These are phyloP conservation scores for Coemansia sp. DNA, from an alignment of 192 early-diverging fungal species.

Conservation along the genomic window DNA sequence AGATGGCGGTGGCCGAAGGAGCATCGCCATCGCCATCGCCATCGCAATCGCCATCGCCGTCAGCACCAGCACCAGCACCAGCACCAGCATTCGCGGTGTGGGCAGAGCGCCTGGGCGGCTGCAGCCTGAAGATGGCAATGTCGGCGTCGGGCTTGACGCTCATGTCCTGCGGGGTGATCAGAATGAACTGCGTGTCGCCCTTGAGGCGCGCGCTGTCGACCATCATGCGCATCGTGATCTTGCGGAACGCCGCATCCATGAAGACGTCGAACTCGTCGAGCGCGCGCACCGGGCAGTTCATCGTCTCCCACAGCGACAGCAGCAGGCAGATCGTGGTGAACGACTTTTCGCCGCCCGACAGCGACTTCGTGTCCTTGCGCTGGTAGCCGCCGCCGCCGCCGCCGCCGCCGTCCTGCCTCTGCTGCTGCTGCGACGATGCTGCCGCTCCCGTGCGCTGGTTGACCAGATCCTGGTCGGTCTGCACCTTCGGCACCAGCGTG, in stretches of 20 bases:
- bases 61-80: too few species aligned
- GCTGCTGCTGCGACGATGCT: conserved; percentile 3
- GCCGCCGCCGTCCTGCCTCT: conserved; percentile 8
- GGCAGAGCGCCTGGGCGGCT: conserved; percentile 51
- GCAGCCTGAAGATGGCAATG: conserved; percentile 57
- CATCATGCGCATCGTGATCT: conserved; percentile 86
- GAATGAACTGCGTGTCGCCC: conserved; percentile 83
- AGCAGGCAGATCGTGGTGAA: conserved; percentile 94
- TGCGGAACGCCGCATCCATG: conserved; percentile 97
- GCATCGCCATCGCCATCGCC: too few species aligned
- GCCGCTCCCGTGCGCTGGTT: conserved; percentile 14
- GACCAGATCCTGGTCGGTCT: conserved; percentile 50
- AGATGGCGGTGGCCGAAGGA: too few species aligned
- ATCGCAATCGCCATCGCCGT: too few species aligned
- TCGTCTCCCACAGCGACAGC: conserved; percentile 90
- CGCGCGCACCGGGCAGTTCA: conserved; percentile 88
- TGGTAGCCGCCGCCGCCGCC: too few species aligned
- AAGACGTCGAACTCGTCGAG: conserved; percentile 99
- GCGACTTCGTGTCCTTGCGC: conserved; percentile 83
- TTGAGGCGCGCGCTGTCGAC: conserved; percentile 76
- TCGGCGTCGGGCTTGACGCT: conserved; percentile 56
- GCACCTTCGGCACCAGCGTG: conserved; percentile 66
- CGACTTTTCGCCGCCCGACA: conserved; percentile 98
- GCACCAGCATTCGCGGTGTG: neutral
- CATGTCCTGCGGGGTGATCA: conserved; percentile 96